Evolutionary conservation across 305 asterid species (phyloP).

Genomic region (Ajuga reptans): DNA sequence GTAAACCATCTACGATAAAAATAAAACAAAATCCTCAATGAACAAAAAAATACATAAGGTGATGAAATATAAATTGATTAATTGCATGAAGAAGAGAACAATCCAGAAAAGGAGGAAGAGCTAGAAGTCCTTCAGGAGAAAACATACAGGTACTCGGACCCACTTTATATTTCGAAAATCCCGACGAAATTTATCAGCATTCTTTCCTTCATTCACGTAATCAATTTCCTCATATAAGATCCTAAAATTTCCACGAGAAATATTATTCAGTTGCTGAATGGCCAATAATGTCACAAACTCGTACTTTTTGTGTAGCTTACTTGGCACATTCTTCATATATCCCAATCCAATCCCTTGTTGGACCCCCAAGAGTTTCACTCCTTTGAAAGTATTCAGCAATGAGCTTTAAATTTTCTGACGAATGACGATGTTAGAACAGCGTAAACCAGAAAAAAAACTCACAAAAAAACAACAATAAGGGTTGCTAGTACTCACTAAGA

Average conservation of each 20-base stretch:
- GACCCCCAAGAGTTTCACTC: conserved; percentile 90
- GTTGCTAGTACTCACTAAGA: conserved; percentile 48
- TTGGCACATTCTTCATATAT: conserved; percentile 95
- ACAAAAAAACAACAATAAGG: not conserved
- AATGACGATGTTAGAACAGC: conserved; percentile 16
- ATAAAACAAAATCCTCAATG: conserved; percentile 10
- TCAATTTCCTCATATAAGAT: conserved; percentile 90
- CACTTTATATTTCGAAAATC: conserved; percentile 94
- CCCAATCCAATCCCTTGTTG: conserved; percentile 82
- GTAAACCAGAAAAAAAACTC: not conserved
- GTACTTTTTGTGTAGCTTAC: conserved; percentile 33
- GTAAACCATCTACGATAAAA: conserved; percentile 51
- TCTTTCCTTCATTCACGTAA: conserved; percentile 92
- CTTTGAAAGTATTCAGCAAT: conserved; percentile 84
- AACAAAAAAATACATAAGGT: not conserved
- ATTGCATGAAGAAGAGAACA: not conserved
- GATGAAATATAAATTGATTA: not conserved
- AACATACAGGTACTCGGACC: conserved; percentile 98
- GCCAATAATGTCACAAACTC: not conserved
- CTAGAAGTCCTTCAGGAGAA: conserved; percentile 21
- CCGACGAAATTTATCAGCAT: conserved; percentile 89
- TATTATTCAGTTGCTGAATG: not conserved
- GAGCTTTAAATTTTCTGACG: conserved; percentile 72
- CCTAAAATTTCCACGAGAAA: conserved; percentile 40
- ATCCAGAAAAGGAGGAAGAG: conserved; percentile 11